Percentiles rank a stretch among this genome's conserved stretches.
Conservation (phyloP, 148 eudicot species). For the Fagopyrum homotropicum region DNA sequence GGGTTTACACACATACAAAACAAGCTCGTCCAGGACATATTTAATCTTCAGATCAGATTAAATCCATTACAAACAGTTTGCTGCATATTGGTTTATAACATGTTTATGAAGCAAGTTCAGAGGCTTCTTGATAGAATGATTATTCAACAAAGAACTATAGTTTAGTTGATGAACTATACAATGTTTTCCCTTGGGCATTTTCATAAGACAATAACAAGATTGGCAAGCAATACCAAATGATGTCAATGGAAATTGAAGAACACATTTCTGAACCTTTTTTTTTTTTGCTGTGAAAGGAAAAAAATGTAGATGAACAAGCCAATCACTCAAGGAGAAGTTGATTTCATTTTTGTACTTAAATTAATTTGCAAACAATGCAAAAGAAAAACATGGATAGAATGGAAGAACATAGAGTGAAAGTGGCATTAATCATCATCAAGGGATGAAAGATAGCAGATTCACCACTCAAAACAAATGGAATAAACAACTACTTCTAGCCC, state of each 20-base stretch:
- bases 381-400: neutral
- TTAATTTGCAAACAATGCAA: neutral
- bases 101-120: neutral
- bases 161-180: neutral
- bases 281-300: neutral
- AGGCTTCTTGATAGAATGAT: neutral
- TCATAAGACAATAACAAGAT: neutral
- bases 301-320: neutral
- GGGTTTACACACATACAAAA: neutral
- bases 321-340: neutral
- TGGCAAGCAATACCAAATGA: neutral
- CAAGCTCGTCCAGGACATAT: neutral
- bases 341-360: neutral
- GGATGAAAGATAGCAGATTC: neutral
- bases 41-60: too few relatives aligned
- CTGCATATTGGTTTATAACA: neutral
- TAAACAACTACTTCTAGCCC: neutral
- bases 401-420: neutral
- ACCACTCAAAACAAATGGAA: conserved; percentile 9
- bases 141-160: neutral
- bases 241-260: neutral
- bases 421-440: neutral
- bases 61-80: neutral
- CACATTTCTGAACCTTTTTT: neutral
- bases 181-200: neutral